Evolutionary conservation across 805 yeast species (phyloP), one percentile per base, ranked within the genome.

Genomic region (Metschnikowia dekortorum): DNA sequence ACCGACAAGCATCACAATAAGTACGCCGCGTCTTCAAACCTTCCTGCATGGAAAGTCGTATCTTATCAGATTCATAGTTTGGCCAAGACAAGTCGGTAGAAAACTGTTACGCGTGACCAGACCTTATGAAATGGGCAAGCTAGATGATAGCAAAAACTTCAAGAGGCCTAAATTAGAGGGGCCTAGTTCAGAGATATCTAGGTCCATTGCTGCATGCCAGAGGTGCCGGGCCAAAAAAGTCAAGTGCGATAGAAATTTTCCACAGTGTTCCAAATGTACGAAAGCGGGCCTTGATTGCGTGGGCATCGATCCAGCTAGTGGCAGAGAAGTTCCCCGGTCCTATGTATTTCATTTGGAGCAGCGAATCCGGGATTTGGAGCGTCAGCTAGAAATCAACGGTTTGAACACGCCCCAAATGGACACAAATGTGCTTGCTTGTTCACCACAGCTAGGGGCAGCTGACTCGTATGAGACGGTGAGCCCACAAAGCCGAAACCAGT

Each of bases 241-340:
- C 49, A 77, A 76, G 56, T 85, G 91, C 64, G 87, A 85, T 54
- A 85, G 81, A 50, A 78, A 76, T 53, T 81, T 84, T 61, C 91
- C 91, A 3, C 74, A 77, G 49, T 85, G 91, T 60, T 64, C 78
- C n/a, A 74, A 76, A 34, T 85, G 91, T 62, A 71, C 65, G 39
- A 80, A 81, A 59, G 85, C 87, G 9, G 79, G 81, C 6, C 85
- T 72, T 2, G 87, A 86, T 6, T 90, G 97, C 67, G 82, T 89
- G 4, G 89, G 95, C 0, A 66, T 87, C 3, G 97, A 91, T 63
- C 90, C 96, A 0, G 89, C 90, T 6, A 88, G 96, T 0, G 96
- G 96, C 0, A 73, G 96, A 48, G 89, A 86, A 56, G 81, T 89
- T 1, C 95, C 97, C 0, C 70, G 97, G 36, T 85, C 89, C 2